A percentile compares a stretch with the other conserved stretches of the same genome.
Evolutionary conservation across 2,329 filamentous ascomycete genomes (phyloP).

Genomic region (Aaosphaeria arxii): DNA sequence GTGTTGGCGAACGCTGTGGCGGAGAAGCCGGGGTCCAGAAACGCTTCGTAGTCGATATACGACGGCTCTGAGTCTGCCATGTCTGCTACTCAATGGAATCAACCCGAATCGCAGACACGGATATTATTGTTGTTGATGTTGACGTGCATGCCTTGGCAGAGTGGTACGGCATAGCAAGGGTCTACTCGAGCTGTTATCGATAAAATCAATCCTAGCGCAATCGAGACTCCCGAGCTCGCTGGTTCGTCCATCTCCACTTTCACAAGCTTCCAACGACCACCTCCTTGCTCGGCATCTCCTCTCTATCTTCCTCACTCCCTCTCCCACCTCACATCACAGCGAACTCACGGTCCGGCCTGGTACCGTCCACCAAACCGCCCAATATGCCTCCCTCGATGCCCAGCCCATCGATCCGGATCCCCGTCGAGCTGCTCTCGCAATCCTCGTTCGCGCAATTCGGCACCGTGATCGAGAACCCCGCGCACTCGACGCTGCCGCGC

Average conservation of each 20-base stretch:
- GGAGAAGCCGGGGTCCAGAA: constrained; percentile 79
- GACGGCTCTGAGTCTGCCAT: constrained; percentile 58
- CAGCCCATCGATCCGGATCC: constrained; percentile 46
- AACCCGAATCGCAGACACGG: too few species aligned
- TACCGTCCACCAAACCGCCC: neutral
- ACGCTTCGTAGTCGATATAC: constrained; percentile 95
- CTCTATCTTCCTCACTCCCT: neutral
- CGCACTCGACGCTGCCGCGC: constrained; percentile 50
- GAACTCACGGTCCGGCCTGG: constrained; percentile 1
- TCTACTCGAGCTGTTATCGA: too few species aligned
- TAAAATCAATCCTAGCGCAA: too few species aligned
- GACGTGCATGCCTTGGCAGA: too few species aligned
- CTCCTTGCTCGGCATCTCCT: neutral
- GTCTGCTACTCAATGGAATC: neutral
- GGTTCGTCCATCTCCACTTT: too few species aligned
- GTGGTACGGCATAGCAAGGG: too few species aligned
- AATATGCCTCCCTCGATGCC: constrained; percentile 40
- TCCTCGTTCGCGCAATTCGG: constrained; percentile 75
- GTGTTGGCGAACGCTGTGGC: constrained; percentile 81
- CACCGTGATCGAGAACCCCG: constrained; percentile 74
- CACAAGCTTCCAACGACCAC: too few species aligned
- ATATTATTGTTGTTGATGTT: too few species aligned
- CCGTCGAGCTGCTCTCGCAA: constrained; percentile 64
- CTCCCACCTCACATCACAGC: neutral
- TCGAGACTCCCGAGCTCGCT: too few species aligned